A percentile compares a stretch with the other conserved stretches of the same genome.
These are phyloP conservation scores for Crithidia sp. DNA, from an alignment of 208 protist species.

Conservation along the genomic window DNA sequence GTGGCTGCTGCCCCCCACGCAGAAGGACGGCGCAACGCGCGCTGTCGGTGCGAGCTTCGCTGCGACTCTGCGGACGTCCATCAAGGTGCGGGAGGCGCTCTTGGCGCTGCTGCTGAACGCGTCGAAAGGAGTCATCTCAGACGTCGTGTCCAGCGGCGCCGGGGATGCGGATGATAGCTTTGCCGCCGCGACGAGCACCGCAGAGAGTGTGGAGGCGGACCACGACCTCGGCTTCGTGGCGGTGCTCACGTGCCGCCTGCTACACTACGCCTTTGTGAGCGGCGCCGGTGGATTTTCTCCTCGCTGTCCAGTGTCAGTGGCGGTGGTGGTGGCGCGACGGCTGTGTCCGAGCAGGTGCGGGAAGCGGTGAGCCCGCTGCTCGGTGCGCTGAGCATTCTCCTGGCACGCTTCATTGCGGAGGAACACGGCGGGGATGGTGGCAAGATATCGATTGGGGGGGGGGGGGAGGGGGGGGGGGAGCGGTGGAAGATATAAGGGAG, in stretches of 20 bases:
- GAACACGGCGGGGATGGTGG: conserved; percentile 1
- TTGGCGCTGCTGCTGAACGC: conserved; percentile 10
- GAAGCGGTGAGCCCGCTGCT: conserved; percentile 18
- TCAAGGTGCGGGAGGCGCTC: conserved; percentile 13
- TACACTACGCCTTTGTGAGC: conserved; percentile 25
- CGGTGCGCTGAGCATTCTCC: conserved; percentile 35
- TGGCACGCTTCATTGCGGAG: conserved; percentile 43
- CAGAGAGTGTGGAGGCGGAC: conserved; percentile 5
- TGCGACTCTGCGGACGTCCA: neutral
- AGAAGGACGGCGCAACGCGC: conserved; percentile 4
- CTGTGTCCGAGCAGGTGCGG: conserved; percentile 11
- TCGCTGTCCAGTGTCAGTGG: neutral
- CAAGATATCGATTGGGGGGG: too few relatives aligned
- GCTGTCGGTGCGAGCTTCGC: neutral
- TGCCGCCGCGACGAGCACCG: neutral
- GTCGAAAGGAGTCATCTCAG: conserved; percentile 16
- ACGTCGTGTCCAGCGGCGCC: conserved; percentile 2
- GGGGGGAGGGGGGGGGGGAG: too few relatives aligned
- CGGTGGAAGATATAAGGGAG: too few relatives aligned
- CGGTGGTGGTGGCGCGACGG: neutral
- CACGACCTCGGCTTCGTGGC: conserved; percentile 31
- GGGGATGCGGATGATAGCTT: neutral
- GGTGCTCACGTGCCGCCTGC: conserved; percentile 24
- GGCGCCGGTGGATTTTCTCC: neutral
- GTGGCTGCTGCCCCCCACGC: neutral